phyloP scores from a whole-genome alignment of 2,329 filamentous ascomycete species.

The Penicillium sp. region DNA sequence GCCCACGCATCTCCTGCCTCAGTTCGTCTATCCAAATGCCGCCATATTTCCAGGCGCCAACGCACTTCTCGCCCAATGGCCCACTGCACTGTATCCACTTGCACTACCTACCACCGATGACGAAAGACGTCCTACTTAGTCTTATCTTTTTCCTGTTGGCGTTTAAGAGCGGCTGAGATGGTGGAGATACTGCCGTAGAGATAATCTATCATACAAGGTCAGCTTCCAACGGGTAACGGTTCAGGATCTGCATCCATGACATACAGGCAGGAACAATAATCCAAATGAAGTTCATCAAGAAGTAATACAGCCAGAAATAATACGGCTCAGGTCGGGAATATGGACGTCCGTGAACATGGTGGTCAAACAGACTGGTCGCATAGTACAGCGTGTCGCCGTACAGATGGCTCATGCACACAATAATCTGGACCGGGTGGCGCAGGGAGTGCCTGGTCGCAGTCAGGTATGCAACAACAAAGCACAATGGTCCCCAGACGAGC shows the following conservation, averaged over 20 bases:
- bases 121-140: constrained; percentile 26
- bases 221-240: constrained; percentile 3
- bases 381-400: constrained; percentile 64
- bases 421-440: constrained; percentile 56
- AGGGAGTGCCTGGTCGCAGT: constrained; percentile 54
- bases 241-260: constrained; percentile 28
- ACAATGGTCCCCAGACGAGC: constrained; percentile 60
- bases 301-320: constrained; percentile 65
- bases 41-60: background rate
- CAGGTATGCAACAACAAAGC: constrained; percentile 54
- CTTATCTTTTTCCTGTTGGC: constrained; percentile 24
- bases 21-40: background rate
- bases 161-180: constrained; percentile 31
- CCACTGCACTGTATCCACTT: constrained; percentile 11
- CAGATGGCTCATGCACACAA: constrained; percentile 61
- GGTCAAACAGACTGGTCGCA: constrained; percentile 60
- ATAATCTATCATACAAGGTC: constrained; percentile 26
- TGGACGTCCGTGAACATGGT: constrained; percentile 51
- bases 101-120: constrained; percentile 17
- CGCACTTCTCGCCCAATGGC: constrained; percentile 7
- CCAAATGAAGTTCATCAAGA: constrained; percentile 65
- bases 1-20: background rate
- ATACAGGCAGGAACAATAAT: constrained; percentile 58
- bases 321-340: constrained; percentile 61
- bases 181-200: constrained; percentile 31